phyloP scores from a whole-genome alignment of 805 yeast genomes.

The Nakazawaea wyomingensis region DNA sequence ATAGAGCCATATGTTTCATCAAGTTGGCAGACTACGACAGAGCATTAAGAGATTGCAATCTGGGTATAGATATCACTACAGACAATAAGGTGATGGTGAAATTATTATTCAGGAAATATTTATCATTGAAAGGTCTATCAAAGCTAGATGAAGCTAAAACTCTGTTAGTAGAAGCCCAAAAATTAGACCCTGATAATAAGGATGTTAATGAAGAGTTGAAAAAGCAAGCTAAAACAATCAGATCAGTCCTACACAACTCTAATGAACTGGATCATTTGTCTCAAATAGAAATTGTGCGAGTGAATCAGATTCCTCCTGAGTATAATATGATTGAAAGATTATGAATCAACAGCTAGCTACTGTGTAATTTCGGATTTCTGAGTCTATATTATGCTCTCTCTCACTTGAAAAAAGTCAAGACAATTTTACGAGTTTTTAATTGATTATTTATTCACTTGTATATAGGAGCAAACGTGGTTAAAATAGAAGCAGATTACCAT shows the following conservation, averaged over 20 bases:
- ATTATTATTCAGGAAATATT: slow-evolving; percentile 46
- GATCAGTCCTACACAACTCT: neutral
- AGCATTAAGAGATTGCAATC: slow-evolving; percentile 45
- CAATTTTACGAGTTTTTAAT: no score
- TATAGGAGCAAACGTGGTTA: no score
- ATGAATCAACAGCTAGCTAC: no score
- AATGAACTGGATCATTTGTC: neutral
- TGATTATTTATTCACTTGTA: neutral
- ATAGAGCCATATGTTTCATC: slow-evolving; percentile 61
- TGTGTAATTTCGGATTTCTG: neutral
- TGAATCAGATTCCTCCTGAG: slow-evolving; percentile 1
- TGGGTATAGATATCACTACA: slow-evolving; percentile 33
- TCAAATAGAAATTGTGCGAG: slow-evolving; percentile 3
- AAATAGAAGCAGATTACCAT: neutral
- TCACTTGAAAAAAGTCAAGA: no score
- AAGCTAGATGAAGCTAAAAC: slow-evolving; percentile 22
- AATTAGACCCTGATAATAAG: slow-evolving; percentile 35
- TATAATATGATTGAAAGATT: no score
- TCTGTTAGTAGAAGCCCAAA: slow-evolving; percentile 32
- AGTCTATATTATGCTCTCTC: neutral
- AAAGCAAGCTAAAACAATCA: slow-evolving; percentile 6
- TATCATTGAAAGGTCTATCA: slow-evolving; percentile 30
- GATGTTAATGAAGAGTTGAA: slow-evolving; percentile 34
- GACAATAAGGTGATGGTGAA: slow-evolving; percentile 35
- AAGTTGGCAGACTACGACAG: slow-evolving; percentile 43